A percentile compares a stretch with the other conserved stretches of the same genome.
Conservation (phyloP, 2,329 filamentous ascomycete genomes). For the Claviceps fusiformis region DNA sequence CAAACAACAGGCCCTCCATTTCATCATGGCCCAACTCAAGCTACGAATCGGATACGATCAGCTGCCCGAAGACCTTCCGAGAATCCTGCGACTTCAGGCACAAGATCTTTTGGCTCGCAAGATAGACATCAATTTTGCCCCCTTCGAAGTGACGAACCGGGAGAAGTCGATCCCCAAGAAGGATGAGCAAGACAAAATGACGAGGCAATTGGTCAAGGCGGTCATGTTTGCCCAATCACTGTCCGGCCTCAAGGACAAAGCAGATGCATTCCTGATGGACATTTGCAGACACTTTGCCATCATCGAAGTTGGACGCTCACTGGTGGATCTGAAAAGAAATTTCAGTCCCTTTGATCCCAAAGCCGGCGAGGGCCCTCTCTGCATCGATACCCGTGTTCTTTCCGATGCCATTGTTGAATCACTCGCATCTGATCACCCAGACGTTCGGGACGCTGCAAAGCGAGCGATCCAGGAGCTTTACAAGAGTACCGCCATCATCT, state of each 20-base stretch:
- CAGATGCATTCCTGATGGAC: constrained; percentile 61
- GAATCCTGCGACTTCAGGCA: constrained; percentile 74
- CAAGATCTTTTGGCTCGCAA: constrained; percentile 69
- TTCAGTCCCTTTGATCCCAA: constrained; percentile 71
- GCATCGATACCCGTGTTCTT: constrained; percentile 73
- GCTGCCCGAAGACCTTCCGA: constrained; percentile 77
- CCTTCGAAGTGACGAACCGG: constrained; percentile 63
- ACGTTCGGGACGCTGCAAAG: constrained; percentile 73
- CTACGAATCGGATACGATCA: constrained; percentile 77
- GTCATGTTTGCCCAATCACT: constrained; percentile 75
- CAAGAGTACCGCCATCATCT: constrained; percentile 61
- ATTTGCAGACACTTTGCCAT: constrained; percentile 84
- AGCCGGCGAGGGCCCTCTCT: constrained; percentile 74
- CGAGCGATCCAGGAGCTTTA: constrained; percentile 65
- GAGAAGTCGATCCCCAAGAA: constrained; percentile 80
- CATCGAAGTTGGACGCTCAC: constrained; percentile 74
- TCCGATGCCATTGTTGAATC: constrained; percentile 85
- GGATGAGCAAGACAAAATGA: constrained; percentile 62
- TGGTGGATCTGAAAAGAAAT: constrained; percentile 65
- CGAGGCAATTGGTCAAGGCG: constrained; percentile 82
- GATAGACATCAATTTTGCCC: constrained; percentile 53
- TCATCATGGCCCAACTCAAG: constrained; percentile 82
- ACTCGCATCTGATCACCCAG: constrained; percentile 68
- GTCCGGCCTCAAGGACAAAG: constrained; percentile 64
- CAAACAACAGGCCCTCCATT: constrained; percentile 81